phyloP scores from a whole-genome alignment of 2,329 filamentous ascomycete species.

The Endoconidiophora polonica region DNA sequence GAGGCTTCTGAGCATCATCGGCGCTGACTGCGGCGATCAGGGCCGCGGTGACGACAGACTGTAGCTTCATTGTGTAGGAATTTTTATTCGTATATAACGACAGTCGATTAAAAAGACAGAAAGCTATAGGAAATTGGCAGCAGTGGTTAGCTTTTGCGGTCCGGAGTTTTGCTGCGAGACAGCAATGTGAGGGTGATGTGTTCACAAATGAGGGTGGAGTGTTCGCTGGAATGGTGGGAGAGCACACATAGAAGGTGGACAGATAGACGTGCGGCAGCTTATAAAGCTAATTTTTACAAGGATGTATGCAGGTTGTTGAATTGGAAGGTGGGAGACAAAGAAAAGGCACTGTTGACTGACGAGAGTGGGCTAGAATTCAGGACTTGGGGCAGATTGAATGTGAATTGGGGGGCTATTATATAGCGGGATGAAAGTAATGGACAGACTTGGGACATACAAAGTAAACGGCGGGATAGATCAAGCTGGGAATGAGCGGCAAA shows the following conservation, averaged over 20 bases:
- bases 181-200: not conserved
- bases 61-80: conserved; percentile 59
- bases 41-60: conserved; percentile 60
- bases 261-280: not conserved
- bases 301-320: not conserved
- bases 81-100: not conserved
- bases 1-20: conserved; percentile 15
- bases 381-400: too few relatives aligned
- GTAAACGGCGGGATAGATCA: too few relatives aligned
- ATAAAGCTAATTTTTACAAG: not conserved
- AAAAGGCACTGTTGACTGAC: too few relatives aligned
- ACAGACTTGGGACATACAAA: too few relatives aligned
- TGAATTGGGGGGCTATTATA: not conserved
- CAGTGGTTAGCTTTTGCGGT: too few relatives aligned
- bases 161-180: too few relatives aligned
- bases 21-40: conserved; percentile 35
- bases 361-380: too few relatives aligned
- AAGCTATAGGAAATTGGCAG: not conserved
- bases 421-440: not conserved
- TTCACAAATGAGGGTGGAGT: not conserved
- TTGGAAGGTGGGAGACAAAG: not conserved
- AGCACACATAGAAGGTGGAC: not conserved
- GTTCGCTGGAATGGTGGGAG: not conserved
- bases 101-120: not conserved
- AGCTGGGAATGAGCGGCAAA: not conserved